These are phyloP conservation scores for Phascolomyces articulosus DNA, from an alignment of 371 early-diverging fungal genomes.

Conservation along the genomic window DNA sequence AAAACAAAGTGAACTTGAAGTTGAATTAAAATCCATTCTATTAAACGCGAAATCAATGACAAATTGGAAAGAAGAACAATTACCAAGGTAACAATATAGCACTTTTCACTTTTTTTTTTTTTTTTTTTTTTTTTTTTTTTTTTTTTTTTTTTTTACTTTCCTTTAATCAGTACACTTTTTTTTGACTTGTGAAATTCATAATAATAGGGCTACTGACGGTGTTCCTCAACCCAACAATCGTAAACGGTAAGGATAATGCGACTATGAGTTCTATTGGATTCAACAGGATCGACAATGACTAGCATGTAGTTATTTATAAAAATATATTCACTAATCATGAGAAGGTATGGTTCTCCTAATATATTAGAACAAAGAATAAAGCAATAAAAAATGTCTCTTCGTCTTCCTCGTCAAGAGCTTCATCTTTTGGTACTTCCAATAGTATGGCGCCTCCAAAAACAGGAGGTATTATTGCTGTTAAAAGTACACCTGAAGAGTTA, in stretches of 20 bases:
- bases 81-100: slow-evolving; percentile 19
- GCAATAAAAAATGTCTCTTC: background rate
- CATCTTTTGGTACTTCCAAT: too few species aligned
- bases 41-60: slow-evolving; percentile 39
- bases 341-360: too few species aligned
- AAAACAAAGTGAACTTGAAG: slow-evolving; percentile 44
- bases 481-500: slow-evolving; percentile 16
- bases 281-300: too few species aligned
- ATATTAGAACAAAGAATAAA: background rate
- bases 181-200: too few species aligned
- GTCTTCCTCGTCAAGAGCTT: background rate
- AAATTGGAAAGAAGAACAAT: slow-evolving; percentile 45
- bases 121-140: too few species aligned
- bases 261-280: too few species aligned
- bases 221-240: too few species aligned
- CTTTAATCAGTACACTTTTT: background rate
- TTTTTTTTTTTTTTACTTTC: background rate
- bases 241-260: too few species aligned
- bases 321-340: too few species aligned
- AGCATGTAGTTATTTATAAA: too few species aligned
- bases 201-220: too few species aligned
- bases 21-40: slow-evolving; percentile 47
- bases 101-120: background rate
- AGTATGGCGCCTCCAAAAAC: background rate
- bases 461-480: slow-evolving; percentile 3